These are phyloP conservation scores for Escallonia rubra DNA, from an alignment of 129 eudicot species.

Conservation along the genomic window DNA sequence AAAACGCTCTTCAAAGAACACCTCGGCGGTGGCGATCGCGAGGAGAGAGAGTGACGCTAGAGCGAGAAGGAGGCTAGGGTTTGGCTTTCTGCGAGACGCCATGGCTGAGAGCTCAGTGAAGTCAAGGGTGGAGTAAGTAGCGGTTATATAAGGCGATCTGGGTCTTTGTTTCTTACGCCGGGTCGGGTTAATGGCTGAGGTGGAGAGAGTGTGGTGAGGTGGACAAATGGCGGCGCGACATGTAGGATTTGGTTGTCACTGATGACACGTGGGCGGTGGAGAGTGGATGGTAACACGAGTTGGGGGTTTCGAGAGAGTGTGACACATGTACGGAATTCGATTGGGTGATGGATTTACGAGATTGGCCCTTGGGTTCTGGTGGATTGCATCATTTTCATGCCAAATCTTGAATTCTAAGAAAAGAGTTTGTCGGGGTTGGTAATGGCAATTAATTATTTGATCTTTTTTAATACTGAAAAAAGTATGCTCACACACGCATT, in stretches of 20 bases:
- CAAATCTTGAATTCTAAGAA: background rate
- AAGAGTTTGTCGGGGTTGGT: background rate
- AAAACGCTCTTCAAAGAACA: conserved; percentile 89
- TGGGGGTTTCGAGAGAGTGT: background rate
- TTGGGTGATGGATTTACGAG: conserved; percentile 5
- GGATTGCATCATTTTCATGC: background rate
- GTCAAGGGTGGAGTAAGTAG: conserved; percentile 6
- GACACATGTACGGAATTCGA: conserved; percentile 1
- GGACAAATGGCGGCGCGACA: conserved; percentile 32
- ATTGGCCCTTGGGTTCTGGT: background rate
- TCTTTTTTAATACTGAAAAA: background rate
- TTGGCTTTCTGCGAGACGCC: conserved; percentile 41
- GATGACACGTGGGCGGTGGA: conserved; percentile 29
- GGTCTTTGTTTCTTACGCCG: conserved; percentile 16
- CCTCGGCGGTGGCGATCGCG: conserved; percentile 56
- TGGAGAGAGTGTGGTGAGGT: conserved; percentile 28
- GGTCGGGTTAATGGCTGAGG: background rate
- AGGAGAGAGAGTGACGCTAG: conserved; percentile 36
- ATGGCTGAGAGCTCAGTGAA: conserved; percentile 30
- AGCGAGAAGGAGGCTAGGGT: conserved; percentile 31
- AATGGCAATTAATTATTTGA: no score
- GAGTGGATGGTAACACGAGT: conserved; percentile 38
- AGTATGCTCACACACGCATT: background rate
- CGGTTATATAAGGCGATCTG: conserved; percentile 19
- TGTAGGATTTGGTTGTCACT: conserved; percentile 36